A percentile compares a stretch with the other conserved stretches of the same genome.
Evolutionary conservation across 2,329 filamentous ascomycete species (phyloP).

Genomic region (Ophiocordyceps polyrhachis-furcata): DNA sequence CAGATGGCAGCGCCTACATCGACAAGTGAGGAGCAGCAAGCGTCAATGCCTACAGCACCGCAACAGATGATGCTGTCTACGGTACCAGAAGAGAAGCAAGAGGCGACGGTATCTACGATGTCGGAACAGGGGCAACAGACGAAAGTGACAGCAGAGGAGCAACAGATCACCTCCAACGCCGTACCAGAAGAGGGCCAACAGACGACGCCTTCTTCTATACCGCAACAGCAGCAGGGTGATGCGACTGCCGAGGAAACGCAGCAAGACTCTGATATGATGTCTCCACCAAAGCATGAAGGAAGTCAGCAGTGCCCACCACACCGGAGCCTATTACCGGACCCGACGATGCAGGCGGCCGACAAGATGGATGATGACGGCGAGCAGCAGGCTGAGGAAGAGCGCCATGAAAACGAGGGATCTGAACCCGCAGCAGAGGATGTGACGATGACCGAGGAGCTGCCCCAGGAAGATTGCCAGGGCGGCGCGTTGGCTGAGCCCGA

Average conservation of each 20-base stretch:
- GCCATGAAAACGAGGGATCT: background rate
- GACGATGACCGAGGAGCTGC: background rate
- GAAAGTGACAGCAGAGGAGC: too few species aligned
- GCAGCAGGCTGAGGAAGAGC: background rate
- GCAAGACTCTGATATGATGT: background rate
- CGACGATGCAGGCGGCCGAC: background rate
- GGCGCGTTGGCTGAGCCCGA: slow-evolving; percentile 2
- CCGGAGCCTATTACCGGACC: background rate
- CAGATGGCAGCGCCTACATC: too few species aligned
- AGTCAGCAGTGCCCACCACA: background rate
- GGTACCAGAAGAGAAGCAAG: background rate
- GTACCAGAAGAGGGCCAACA: background rate
- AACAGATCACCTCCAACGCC: too few species aligned
- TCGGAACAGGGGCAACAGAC: background rate
- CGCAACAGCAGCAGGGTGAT: background rate
- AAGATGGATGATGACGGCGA: background rate
- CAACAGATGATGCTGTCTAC: too few species aligned
- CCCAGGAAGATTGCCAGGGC: background rate
- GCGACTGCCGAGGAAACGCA: background rate
- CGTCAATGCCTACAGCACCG: too few species aligned
- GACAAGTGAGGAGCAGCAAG: too few species aligned
- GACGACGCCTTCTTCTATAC: background rate
- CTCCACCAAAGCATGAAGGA: background rate
- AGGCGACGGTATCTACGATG: background rate
- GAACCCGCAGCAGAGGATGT: background rate